These are phyloP conservation scores for Nicotiana obtusifolia DNA, from an alignment of 257 asterid species.

Conservation along the genomic window DNA sequence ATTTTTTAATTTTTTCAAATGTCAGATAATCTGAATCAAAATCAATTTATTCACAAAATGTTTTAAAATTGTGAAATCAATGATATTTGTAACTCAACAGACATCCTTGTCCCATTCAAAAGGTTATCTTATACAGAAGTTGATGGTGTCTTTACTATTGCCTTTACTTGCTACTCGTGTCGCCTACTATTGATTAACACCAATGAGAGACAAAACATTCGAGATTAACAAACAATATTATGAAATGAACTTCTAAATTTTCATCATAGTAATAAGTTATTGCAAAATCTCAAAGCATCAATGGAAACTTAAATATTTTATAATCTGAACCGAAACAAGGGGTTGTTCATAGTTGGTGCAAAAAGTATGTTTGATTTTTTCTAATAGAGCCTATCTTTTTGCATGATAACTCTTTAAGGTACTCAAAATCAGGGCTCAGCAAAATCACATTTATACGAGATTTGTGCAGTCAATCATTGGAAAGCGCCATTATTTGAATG, in stretches of 20 bases:
- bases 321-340: too few relatives aligned
- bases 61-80: neutral
- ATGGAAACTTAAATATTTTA: neutral
- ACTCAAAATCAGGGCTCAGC: neutral
- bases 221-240: too few relatives aligned
- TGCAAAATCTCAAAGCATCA: neutral
- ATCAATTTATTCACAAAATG: neutral
- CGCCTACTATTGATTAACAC: too few relatives aligned
- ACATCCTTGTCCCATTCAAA: neutral
- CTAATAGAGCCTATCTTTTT: neutral
- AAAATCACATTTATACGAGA: slow-evolving; percentile 10
- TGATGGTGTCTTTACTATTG: neutral
- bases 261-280: neutral
- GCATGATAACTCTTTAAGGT: neutral
- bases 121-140: neutral
- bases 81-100: neutral
- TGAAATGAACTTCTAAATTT: neutral
- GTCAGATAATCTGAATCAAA: neutral
- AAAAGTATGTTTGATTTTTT: neutral
- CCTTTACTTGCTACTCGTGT: neutral
- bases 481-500: slow-evolving; percentile 9
- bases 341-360: too few relatives aligned
- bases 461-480: slow-evolving; percentile 12
- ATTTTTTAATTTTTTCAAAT: too few relatives aligned
- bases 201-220: neutral